phyloP scores from a whole-genome alignment of 345 rosid species.

The Raphanus raphanistrum region DNA sequence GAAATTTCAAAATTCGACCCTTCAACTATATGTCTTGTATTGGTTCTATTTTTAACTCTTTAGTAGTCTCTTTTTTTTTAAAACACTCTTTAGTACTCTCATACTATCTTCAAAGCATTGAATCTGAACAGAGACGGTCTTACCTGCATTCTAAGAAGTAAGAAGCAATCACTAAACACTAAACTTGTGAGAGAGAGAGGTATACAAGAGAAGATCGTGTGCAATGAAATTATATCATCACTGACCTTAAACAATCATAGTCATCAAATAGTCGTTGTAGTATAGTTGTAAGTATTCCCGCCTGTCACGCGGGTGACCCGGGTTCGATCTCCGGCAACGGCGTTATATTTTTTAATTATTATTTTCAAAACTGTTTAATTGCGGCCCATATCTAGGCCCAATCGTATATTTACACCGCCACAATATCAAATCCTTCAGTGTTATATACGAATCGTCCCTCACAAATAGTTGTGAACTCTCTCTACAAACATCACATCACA shows the following conservation, averaged over 20 bases:
- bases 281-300: constrained; percentile 91
- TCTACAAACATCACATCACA: too few species aligned
- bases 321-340: constrained; percentile 98
- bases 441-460: neutral
- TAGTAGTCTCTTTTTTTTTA: neutral
- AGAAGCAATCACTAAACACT: neutral
- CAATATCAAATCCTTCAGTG: neutral
- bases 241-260: too few species aligned
- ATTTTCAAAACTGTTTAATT: neutral
- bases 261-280: constrained; percentile 63
- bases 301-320: constrained; percentile 97
- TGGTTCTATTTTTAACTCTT: neutral
- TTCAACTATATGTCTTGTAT: neutral
- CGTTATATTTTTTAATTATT: neutral
- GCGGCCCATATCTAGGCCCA: constrained; percentile 20
- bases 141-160: neutral
- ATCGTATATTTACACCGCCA: neutral
- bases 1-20: neutral
- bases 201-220: neutral
- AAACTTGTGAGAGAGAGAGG: too few species aligned
- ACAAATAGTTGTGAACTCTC: too few species aligned
- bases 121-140: neutral
- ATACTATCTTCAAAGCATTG: neutral
- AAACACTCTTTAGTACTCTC: neutral
- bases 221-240: neutral